Conservation (phyloP, 2,329 filamentous ascomycete species). For the Chaetomiaceae sp. region DNA sequence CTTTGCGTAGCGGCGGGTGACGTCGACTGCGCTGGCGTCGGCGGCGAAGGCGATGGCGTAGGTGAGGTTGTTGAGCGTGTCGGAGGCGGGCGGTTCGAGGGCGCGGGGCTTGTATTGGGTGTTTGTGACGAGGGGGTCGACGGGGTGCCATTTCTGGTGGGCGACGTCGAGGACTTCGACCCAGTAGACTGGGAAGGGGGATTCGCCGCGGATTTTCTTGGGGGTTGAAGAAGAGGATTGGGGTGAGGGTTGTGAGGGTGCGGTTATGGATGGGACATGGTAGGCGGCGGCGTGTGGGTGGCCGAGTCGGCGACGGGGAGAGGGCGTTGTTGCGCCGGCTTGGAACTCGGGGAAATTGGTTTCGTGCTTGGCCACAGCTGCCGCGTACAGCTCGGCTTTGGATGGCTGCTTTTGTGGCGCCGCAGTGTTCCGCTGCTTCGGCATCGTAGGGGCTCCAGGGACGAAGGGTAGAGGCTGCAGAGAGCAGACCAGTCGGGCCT, state of each 20-base stretch:
- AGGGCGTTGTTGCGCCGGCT: constrained; percentile 31
- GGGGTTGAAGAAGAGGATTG: constrained; percentile 35
- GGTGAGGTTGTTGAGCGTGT: constrained; percentile 68
- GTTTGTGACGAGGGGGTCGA: constrained; percentile 79
- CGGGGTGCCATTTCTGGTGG: constrained; percentile 85
- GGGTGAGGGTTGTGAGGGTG: constrained; percentile 23
- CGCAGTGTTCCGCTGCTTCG: constrained; percentile 35
- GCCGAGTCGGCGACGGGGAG: constrained; percentile 46
- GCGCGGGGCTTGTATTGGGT: constrained; percentile 70
- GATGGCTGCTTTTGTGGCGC: constrained; percentile 30
- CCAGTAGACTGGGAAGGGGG: constrained; percentile 84
- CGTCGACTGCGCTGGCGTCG: constrained; percentile 73
- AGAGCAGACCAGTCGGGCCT: constrained; percentile 82
- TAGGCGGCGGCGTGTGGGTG: constrained; percentile 53
- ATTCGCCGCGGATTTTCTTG: constrained; percentile 61
- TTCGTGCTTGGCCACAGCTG: constrained; percentile 40
- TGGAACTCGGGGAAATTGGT: constrained; percentile 19
- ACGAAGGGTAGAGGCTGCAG: constrained; percentile 75
- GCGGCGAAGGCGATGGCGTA: constrained; percentile 86
- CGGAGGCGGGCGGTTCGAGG: constrained; percentile 78
- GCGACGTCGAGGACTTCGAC: constrained; percentile 84
- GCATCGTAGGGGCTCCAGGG: constrained; percentile 46
- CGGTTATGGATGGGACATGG: constrained; percentile 41
- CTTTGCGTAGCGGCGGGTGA: constrained; percentile 83
- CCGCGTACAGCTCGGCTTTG: constrained; percentile 35